Conservation (phyloP, 2,329 filamentous ascomycete genomes). For the Colletotrichum graminicola region DNA sequence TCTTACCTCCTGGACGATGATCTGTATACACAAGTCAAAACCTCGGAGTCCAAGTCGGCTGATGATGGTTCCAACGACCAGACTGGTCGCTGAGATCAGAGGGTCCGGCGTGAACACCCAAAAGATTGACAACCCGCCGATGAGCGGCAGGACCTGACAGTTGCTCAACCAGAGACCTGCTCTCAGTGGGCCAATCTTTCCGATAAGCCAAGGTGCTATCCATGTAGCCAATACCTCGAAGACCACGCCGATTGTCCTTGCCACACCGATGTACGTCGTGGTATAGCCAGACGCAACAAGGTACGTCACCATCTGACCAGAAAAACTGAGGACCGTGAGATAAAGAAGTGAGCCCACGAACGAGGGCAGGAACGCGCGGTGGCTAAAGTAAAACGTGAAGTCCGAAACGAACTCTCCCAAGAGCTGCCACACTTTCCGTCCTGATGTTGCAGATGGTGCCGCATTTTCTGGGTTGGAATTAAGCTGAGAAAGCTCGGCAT, state of each 20-base stretch:
- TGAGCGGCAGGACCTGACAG: conserved; percentile 69
- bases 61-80: conserved; percentile 64
- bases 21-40: conserved; percentile 71
- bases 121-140: conserved; percentile 49
- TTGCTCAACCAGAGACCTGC: conserved; percentile 74
- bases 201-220: conserved; percentile 63
- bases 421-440: background rate
- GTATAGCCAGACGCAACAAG: conserved; percentile 62
- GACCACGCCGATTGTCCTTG: conserved; percentile 59
- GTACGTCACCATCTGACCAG: conserved; percentile 69
- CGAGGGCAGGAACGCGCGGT: conserved; percentile 67
- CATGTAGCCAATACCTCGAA: conserved; percentile 69
- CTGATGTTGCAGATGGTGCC: background rate
- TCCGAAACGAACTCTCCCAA: conserved; percentile 41
- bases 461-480: background rate
- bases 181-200: conserved; percentile 63
- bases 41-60: conserved; percentile 73
- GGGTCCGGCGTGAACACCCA: conserved; percentile 41
- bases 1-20: conserved; percentile 70
- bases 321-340: conserved; percentile 65
- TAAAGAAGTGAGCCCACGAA: conserved; percentile 67
- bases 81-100: conserved; percentile 57
- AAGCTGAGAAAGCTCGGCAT: background rate
- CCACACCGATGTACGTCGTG: conserved; percentile 59
- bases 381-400: conserved; percentile 57